Evolutionary conservation across 2,329 filamentous ascomycete genomes (phyloP), one percentile per base, ranked within the genome.

Genomic region (Aureobasidium sp.): DNA sequence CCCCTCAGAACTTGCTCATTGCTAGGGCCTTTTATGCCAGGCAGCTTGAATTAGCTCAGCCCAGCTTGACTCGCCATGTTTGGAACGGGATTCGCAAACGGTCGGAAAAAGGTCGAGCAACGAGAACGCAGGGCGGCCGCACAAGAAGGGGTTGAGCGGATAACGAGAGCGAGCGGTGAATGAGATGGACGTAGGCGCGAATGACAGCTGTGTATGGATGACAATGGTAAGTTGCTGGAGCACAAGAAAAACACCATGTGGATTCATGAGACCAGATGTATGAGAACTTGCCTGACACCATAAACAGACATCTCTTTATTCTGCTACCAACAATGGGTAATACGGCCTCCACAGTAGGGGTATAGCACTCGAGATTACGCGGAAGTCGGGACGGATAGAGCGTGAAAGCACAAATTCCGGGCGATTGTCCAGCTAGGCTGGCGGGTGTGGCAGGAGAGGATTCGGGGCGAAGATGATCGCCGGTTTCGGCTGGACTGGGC

Each of bases 81-180:
- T 51, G 27, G 27, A 51, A 51, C 8, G 48, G 48, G 27, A 8
- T n/a, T 51, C 27, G 27, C 27, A 34, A 51, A 51, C 27, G 27
- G 48, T 51, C 17, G 12, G 27, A 51, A 51, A 51, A 36, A 51
- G 48, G 48, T n/a, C 27, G 48, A 51, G 48, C 48, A 51, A 51
- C 48, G 48, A 51, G 48, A 51, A 51, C 27, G 48, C 27, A 51
- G 48, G 48, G 48, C 48, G 48, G 48, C 48, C 27, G 48, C 48
- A 51, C 12, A 51, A 51, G 48, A 51, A 51, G 27, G 27, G 48
- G 27, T 36, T 34, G 27, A 51, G 48, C 48, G 48, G 27, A 51
- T 2, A 51, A 51, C 48, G 48, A 51, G 48, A 51, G 48, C 48
- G 48, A 51, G 27, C 27, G 48, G 48, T 51, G 27, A 51, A 51